phyloP scores from a whole-genome alignment of 192 early-diverging fungal species.

The Coemansia umbellata region DNA sequence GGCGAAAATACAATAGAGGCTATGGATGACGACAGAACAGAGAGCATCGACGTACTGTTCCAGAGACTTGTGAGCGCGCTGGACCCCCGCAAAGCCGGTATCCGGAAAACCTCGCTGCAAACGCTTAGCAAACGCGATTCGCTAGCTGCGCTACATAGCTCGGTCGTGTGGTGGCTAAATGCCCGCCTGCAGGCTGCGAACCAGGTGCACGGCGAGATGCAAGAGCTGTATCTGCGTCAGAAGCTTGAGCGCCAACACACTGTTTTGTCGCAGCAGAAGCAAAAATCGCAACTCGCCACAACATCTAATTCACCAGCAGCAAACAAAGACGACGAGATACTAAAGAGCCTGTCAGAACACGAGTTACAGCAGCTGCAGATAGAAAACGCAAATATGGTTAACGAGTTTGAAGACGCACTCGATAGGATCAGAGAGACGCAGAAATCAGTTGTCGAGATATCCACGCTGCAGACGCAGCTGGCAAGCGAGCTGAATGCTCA shows the following conservation, averaged over 20 bases:
- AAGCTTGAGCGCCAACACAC: conserved; percentile 65
- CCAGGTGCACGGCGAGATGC: conserved; percentile 66
- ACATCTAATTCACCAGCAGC: neutral
- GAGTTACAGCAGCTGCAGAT: conserved; percentile 60
- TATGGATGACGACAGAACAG: conserved; percentile 10
- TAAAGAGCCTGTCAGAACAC: conserved; percentile 51
- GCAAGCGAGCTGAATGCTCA: conserved; percentile 68
- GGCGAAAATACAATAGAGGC: conserved; percentile 43
- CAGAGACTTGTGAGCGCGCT: conserved; percentile 40
- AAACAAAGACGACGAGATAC: conserved; percentile 35
- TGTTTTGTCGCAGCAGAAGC: conserved; percentile 13
- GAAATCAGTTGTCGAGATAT: conserved; percentile 64
- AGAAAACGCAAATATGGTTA: conserved; percentile 67
- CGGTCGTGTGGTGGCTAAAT: conserved; percentile 67
- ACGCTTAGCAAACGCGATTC: conserved; percentile 49
- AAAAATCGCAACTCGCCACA: neutral
- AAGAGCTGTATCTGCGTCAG: conserved; percentile 61
- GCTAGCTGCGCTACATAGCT: conserved; percentile 63
- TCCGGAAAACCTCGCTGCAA: neutral
- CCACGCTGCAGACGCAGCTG: conserved; percentile 64
- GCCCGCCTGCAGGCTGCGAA: conserved; percentile 61
- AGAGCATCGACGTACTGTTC: conserved; percentile 30
- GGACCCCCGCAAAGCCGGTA: conserved; percentile 35
- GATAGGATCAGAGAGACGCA: conserved; percentile 66
- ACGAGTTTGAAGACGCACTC: conserved; percentile 65